Evolutionary conservation across 805 yeast genomes (phyloP).

Genomic region (Candida maris): DNA sequence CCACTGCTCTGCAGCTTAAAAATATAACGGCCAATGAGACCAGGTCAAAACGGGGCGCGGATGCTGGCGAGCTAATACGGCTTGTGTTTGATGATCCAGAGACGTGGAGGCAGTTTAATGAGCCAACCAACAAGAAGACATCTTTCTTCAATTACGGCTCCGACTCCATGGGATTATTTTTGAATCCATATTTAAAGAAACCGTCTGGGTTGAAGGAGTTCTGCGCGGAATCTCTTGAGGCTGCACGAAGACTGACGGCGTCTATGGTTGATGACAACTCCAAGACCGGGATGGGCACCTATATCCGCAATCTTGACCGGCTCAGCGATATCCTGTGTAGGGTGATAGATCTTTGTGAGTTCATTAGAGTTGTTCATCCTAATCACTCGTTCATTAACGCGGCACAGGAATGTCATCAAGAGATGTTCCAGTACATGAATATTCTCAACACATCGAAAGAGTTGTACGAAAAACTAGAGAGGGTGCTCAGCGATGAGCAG

Average conservation of each 20-base stretch:
- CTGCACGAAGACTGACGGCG: conserved; percentile 60
- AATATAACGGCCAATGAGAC: conserved; percentile 4
- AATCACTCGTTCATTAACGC: conserved; percentile 62
- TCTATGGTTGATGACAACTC: conserved; percentile 49
- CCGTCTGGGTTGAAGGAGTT: conserved; percentile 72
- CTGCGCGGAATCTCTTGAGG: conserved; percentile 56
- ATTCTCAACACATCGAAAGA: conserved; percentile 79
- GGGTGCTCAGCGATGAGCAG: conserved; percentile 45
- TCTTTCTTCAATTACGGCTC: conserved; percentile 25
- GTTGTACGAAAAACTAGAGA: conserved; percentile 56
- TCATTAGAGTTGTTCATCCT: conserved; percentile 86
- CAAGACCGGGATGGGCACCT: conserved; percentile 42
- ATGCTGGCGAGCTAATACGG: conserved; percentile 34
- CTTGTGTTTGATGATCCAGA: conserved; percentile 59
- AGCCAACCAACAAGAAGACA: conserved; percentile 10
- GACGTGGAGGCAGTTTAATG: conserved; percentile 52
- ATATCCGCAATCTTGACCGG: conserved; percentile 69
- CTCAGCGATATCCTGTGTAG: conserved; percentile 85
- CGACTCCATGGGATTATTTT: conserved; percentile 60
- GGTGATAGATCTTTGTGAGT: conserved; percentile 91
- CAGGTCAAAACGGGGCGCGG: too few species aligned
- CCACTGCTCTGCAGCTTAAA: not conserved
- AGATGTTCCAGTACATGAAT: conserved; percentile 92
- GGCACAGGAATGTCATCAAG: conserved; percentile 84
- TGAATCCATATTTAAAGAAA: conserved; percentile 62